A percentile compares a stretch with the other conserved stretches of the same genome.
Conservation (phyloP, 2,329 filamentous ascomycete genomes). For the Rhinocladiella similis region DNA sequence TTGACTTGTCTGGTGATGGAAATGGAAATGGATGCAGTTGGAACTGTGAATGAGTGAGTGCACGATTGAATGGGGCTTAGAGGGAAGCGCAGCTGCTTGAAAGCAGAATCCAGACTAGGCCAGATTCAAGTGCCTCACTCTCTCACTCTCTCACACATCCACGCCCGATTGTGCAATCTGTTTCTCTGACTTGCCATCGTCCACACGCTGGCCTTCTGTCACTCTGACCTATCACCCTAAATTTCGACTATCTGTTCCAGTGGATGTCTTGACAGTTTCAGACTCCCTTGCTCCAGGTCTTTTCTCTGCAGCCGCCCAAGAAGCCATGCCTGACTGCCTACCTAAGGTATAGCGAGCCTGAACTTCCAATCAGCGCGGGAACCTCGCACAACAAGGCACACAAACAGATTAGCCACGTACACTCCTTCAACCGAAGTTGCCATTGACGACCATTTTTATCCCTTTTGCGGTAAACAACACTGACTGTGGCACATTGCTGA, state of each 20-base stretch:
- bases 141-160: not conserved
- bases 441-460: not conserved
- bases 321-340: not conserved
- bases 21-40: slow-evolving; percentile 5
- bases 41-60: slow-evolving; percentile 11
- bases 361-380: not conserved
- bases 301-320: not conserved
- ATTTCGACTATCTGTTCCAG: not conserved
- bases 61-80: slow-evolving; percentile 5
- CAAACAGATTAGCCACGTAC: not conserved
- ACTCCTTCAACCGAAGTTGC: not conserved
- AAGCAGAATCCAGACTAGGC: not conserved
- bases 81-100: slow-evolving; percentile 3
- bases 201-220: not conserved
- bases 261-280: not conserved
- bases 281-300: not conserved
- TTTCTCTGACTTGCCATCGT: not conserved
- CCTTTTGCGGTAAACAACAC: not conserved
- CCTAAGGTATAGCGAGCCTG: not conserved
- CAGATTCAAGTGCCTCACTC: not conserved
- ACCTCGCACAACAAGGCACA: not conserved
- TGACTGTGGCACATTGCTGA: not conserved
- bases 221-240: not conserved
- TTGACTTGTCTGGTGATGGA: slow-evolving; percentile 21
- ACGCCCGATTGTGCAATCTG: not conserved